phyloP scores from a whole-genome alignment of 805 yeast genomes.

The Starmerella floricola region DNA sequence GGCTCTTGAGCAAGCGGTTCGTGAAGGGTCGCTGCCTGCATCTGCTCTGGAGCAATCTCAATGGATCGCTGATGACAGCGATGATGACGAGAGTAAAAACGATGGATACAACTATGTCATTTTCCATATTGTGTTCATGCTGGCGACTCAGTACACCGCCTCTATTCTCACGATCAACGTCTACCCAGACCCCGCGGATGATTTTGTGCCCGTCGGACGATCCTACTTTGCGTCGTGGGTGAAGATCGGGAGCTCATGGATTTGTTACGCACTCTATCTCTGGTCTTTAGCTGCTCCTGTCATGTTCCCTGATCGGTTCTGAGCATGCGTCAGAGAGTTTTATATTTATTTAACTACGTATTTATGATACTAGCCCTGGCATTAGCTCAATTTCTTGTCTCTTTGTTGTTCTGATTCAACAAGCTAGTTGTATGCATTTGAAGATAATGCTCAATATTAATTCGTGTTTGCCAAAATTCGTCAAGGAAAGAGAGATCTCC shows the following conservation, averaged over 20 bases:
- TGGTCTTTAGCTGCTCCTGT: constrained; percentile 93
- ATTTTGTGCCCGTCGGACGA: constrained; percentile 91
- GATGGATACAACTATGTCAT: constrained; percentile 30
- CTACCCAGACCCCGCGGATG: constrained; percentile 68
- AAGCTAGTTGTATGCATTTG: no score
- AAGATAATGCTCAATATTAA: no score
- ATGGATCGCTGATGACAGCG: constrained; percentile 41
- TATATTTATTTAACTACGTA: no score
- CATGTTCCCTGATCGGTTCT: constrained; percentile 76
- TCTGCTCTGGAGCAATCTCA: constrained; percentile 69
- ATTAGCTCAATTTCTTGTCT: no score
- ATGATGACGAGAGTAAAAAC: constrained; percentile 7
- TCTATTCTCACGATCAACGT: constrained; percentile 87
- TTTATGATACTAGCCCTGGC: no score
- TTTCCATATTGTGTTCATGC: constrained; percentile 81
- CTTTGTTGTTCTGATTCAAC: no score
- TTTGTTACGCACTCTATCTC: constrained; percentile 69
- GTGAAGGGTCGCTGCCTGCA: constrained; percentile 87
- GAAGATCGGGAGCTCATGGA: constrained; percentile 83
- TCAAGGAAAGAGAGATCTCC: no score
- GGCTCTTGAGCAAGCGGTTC: constrained; percentile 89
- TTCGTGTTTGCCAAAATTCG: no score
- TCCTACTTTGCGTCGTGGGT: constrained; percentile 94
- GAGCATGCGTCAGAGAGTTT: no score
- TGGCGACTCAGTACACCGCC: constrained; percentile 96